phyloP scores from a whole-genome alignment of 768 basidiomycete genomes.

The Xerocomus spinulosus region DNA sequence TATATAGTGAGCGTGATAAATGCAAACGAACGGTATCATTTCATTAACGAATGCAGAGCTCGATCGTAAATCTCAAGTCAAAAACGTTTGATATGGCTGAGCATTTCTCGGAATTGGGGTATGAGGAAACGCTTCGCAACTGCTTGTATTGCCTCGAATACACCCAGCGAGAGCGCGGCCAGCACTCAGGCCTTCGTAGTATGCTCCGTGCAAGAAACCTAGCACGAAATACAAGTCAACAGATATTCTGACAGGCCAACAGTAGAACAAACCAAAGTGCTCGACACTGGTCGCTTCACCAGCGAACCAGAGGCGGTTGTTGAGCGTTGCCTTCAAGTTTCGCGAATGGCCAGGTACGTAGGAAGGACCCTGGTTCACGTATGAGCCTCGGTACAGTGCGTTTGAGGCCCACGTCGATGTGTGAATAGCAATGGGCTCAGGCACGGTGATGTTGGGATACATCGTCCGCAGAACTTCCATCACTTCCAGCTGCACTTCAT shows the following conservation, averaged over 20 bases:
- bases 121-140: conserved; percentile 22
- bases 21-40: no score
- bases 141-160: conserved; percentile 28
- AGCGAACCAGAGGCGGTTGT: conserved; percentile 51
- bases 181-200: conserved; percentile 47
- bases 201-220: conserved; percentile 61
- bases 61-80: conserved; percentile 6
- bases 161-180: conserved; percentile 41
- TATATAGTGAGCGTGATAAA: no score
- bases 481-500: conserved; percentile 47
- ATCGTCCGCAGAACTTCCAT: conserved; percentile 42
- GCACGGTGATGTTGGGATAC: conserved; percentile 44
- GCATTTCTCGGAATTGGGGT: conserved; percentile 29
- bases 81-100: conserved; percentile 27
- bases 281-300: conserved; percentile 57
- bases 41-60: no score
- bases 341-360: conserved; percentile 51
- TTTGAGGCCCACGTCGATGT: conserved; percentile 53
- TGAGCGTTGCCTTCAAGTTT: conserved; percentile 53
- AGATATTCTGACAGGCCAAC: neutral
- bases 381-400: conserved; percentile 43
- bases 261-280: conserved; percentile 48
- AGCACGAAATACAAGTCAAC: neutral
- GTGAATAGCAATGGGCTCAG: conserved; percentile 52
- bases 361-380: conserved; percentile 66